These are phyloP conservation scores for Neonectria ditissima DNA, from an alignment of 2,329 filamentous ascomycete species.

Conservation along the genomic window DNA sequence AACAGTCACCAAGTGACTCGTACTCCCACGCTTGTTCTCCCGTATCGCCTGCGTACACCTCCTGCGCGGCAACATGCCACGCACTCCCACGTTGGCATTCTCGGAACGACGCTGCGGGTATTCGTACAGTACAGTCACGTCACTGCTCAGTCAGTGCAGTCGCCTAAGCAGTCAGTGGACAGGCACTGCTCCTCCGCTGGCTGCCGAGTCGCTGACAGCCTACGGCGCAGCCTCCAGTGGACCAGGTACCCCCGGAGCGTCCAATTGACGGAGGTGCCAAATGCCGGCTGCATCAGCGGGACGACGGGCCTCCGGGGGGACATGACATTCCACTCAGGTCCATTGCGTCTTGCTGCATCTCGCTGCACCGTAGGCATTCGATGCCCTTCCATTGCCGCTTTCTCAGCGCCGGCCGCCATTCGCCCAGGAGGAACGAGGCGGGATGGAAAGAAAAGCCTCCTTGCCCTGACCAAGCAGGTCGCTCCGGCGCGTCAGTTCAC, in stretches of 20 bases:
- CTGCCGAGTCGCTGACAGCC: conserved; percentile 26
- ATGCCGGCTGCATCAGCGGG: conserved; percentile 30
- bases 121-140: conserved; percentile 19
- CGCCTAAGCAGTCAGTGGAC: conserved; percentile 17
- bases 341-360: background rate
- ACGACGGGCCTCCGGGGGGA: conserved; percentile 29
- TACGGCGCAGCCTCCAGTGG: conserved; percentile 36
- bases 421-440: conserved; percentile 8
- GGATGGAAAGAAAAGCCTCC: conserved; percentile 14
- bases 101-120: conserved; percentile 8
- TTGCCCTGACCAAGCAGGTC: conserved; percentile 42
- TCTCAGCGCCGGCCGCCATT: conserved; percentile 34
- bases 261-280: conserved; percentile 16
- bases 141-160: conserved; percentile 14
- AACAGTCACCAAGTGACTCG: conserved; percentile 27
- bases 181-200: conserved; percentile 14
- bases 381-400: conserved; percentile 43
- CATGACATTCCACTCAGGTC: conserved; percentile 23
- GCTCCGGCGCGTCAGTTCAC: conserved; percentile 37
- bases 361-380: conserved; percentile 33
- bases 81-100: conserved; percentile 24
- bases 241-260: conserved; percentile 23
- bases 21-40: conserved; percentile 32
- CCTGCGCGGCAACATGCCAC: conserved; percentile 36
- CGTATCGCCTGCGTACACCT: conserved; percentile 41